Evolutionary conservation across 805 yeast species (phyloP).

Genomic region (Starmerella roubikii): DNA sequence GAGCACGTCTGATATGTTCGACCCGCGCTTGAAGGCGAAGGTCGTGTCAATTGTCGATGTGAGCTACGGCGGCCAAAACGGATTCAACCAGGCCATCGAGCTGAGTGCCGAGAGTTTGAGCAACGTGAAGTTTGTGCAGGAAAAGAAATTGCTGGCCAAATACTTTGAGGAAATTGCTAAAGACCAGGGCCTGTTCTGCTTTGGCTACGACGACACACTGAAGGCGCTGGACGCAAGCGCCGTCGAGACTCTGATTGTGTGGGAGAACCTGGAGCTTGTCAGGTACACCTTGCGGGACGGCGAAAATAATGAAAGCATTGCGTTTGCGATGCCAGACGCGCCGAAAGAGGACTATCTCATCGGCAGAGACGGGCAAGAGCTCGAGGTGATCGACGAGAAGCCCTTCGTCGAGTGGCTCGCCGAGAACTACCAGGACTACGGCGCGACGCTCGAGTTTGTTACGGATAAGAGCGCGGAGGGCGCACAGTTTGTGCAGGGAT

Average conservation of each 20-base stretch:
- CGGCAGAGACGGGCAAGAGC: slow-evolving; percentile 84
- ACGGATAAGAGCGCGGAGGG: slow-evolving; percentile 96
- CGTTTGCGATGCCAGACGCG: slow-evolving; percentile 57
- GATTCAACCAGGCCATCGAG: slow-evolving; percentile 98
- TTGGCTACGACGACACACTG: slow-evolving; percentile 90
- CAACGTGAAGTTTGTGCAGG: slow-evolving; percentile 95
- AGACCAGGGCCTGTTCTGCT: slow-evolving; percentile 95
- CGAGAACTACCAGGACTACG: slow-evolving; percentile 83
- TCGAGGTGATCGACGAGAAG: slow-evolving; percentile 77
- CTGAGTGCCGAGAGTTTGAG: slow-evolving; percentile 92
- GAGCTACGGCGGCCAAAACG: slow-evolving; percentile 98
- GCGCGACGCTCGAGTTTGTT: slow-evolving; percentile 92
- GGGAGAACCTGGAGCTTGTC: slow-evolving; percentile 75
- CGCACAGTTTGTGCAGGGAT: slow-evolving; percentile 94
- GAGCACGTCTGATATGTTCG: slow-evolving; percentile 85
- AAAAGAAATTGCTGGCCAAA: slow-evolving; percentile 80
- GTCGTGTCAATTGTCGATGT: slow-evolving; percentile 89
- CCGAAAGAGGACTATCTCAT: slow-evolving; percentile 61
- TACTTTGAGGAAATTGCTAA: slow-evolving; percentile 96
- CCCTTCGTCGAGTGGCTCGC: slow-evolving; percentile 94
- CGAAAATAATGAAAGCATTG: slow-evolving; percentile 65
- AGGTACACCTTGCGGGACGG: slow-evolving; percentile 75
- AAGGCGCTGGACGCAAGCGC: slow-evolving; percentile 96
- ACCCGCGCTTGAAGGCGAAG: slow-evolving; percentile 72
- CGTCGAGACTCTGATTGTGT: slow-evolving; percentile 81